Evolutionary conservation across 495 filamentous ascomycete species (phyloP), one percentile per base, ranked within the genome.

Genomic region (Penicillium robsamsonii): DNA sequence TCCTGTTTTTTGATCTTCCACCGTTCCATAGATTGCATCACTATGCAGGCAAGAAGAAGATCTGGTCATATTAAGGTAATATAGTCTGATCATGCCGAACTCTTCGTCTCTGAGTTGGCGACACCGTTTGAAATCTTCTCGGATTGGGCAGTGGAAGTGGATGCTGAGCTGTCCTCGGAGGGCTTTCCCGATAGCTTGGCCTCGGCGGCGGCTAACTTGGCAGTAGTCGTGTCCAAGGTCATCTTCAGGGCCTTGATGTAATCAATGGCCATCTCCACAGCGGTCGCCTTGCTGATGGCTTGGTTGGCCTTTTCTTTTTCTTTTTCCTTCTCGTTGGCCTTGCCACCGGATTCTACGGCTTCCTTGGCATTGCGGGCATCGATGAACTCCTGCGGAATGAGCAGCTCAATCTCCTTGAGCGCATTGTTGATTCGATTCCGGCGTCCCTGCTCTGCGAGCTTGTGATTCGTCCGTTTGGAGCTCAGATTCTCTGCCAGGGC

Each of bases 401-500:
- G 75, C 1, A 83, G 80, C 43, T 93, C 91, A 55, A 98, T 96
- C 67, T 97, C 92, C 60, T 92, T 89, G 4, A 98, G 77, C 3
- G 93, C 93, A 41, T 84, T 90, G 70, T 98, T 98, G 71, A 98
- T 97, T 46, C 94, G 84, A 67, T 97, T 97, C 54, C 94, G 78
- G 22, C 94, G 85, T 4, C 94, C 95, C 74, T 98, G 94, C 70
- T 98, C 94, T 6, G 94, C 94, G 55, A 98, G 88, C 70, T 98
- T 98, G 76, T 98, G 94, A 38, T 91, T 96, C 7, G 94, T 97
- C 58, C 94, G 88, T 76, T 98, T 98, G 10, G 91, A 96, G 25
- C 92, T 97, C 30, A 98, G 75, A 52, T 95, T 95, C 31, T 92
- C 94, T 5, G 91, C 93, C 18, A 98, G 79, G 15, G 90, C 87